Conservation (phyloP, 2,329 filamentous ascomycete species). For the Chrysosporium queenslandicum region DNA sequence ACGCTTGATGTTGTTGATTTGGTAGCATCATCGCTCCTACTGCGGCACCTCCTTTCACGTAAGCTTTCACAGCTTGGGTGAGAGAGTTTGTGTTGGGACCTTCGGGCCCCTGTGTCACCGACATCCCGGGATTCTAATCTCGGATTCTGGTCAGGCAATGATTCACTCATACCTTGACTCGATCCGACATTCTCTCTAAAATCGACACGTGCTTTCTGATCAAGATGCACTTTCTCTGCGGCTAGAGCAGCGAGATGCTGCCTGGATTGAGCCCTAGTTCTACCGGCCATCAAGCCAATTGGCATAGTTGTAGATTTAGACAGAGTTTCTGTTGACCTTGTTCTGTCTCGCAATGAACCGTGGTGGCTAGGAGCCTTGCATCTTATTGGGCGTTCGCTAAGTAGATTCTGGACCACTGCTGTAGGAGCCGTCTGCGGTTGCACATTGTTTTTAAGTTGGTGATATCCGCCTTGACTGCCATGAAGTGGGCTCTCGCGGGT, state of each 20-base stretch:
- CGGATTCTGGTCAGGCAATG: constrained; percentile 12
- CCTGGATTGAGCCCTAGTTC: constrained; percentile 35
- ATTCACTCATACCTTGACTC: constrained; percentile 18
- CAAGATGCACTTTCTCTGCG: constrained; percentile 15
- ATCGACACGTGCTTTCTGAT: neutral
- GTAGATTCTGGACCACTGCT: constrained; percentile 22
- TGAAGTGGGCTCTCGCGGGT: constrained; percentile 16
- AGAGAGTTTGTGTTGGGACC: neutral
- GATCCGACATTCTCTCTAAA: constrained; percentile 11
- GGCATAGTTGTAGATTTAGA: constrained; percentile 28
- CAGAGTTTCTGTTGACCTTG: constrained; percentile 22
- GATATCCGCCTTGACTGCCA: neutral
- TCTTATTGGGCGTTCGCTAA: constrained; percentile 34
- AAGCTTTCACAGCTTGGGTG: neutral
- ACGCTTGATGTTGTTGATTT: constrained; percentile 8
- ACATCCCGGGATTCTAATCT: neutral
- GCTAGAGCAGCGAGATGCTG: constrained; percentile 26
- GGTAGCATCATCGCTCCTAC: neutral
- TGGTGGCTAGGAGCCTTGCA: constrained; percentile 29
- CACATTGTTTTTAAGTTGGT: neutral
- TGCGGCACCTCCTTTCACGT: neutral
- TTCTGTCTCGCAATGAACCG: constrained; percentile 26
- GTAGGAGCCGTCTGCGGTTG: neutral
- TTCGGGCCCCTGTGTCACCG: neutral
- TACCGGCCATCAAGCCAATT: constrained; percentile 30